Conservation (phyloP, 2,329 filamentous ascomycete genomes). For the Basipetospora sp. region DNA sequence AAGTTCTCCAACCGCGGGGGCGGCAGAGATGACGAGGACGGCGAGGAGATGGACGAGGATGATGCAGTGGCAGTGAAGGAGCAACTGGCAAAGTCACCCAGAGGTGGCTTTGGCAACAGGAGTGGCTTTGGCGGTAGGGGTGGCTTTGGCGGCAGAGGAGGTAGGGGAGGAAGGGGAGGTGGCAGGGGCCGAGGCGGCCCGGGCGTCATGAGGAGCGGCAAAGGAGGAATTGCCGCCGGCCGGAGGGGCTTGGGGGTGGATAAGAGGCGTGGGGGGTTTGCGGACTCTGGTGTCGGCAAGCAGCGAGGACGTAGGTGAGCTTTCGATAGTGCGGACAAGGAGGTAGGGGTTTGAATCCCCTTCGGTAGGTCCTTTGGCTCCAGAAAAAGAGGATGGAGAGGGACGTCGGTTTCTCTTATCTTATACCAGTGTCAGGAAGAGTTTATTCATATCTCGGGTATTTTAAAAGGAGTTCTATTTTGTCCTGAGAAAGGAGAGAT, state of each 20-base stretch:
- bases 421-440: too few relatives aligned
- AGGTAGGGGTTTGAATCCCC: too few relatives aligned
- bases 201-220: constrained; percentile 28
- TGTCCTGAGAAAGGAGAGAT: too few relatives aligned
- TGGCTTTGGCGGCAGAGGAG: constrained; percentile 14
- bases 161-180: constrained; percentile 16
- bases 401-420: too few relatives aligned
- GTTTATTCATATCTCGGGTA: too few relatives aligned
- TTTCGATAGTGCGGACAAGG: too few relatives aligned
- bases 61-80: constrained; percentile 39
- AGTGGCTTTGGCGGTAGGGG: constrained; percentile 19
- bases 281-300: not conserved
- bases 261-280: constrained; percentile 25
- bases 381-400: too few relatives aligned
- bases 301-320: constrained; percentile 1
- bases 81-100: constrained; percentile 19
- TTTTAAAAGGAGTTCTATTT: too few relatives aligned
- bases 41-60: constrained; percentile 37
- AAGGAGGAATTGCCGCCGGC: constrained; percentile 30
- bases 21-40: constrained; percentile 28
- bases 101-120: constrained; percentile 13
- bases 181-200: constrained; percentile 18
- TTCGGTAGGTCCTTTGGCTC: too few relatives aligned
- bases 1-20: constrained; percentile 54
- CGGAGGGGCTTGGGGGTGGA: constrained; percentile 36